A percentile compares a stretch with the other conserved stretches of the same genome.
Evolutionary conservation across 2,329 filamentous ascomycete genomes (phyloP).

Genomic region (Fonsecaea monophora): DNA sequence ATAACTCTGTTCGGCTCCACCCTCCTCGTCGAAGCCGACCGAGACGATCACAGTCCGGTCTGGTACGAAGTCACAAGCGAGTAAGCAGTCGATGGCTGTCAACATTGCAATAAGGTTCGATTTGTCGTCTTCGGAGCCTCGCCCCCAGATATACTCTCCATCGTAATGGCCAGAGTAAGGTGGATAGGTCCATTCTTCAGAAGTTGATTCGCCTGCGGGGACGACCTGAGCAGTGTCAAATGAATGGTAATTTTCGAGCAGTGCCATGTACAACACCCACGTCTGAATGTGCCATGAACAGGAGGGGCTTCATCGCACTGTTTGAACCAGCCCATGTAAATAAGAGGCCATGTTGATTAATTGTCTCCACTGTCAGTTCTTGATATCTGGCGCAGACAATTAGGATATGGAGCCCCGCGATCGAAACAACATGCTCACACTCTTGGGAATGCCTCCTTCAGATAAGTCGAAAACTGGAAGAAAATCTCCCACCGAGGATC

Average conservation of each 20-base stretch:
- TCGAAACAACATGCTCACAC: slow-evolving; percentile 44
- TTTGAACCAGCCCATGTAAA: slow-evolving; percentile 65
- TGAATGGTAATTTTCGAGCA: neutral
- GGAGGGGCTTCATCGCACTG: slow-evolving; percentile 58
- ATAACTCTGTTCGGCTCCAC: slow-evolving; percentile 53
- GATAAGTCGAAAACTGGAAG: slow-evolving; percentile 59
- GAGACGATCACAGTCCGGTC: slow-evolving; percentile 64
- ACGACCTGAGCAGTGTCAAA: slow-evolving; percentile 51
- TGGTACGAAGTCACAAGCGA: slow-evolving; percentile 60
- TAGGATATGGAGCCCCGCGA: neutral
- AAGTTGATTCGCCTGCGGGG: slow-evolving; percentile 60
- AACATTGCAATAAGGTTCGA: slow-evolving; percentile 65
- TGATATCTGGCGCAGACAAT: slow-evolving; percentile 22
- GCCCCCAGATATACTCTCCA: slow-evolving; percentile 66
- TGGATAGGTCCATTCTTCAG: slow-evolving; percentile 63
- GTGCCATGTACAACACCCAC: slow-evolving; percentile 39
- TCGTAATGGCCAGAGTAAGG: slow-evolving; percentile 67
- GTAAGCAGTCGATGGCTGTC: slow-evolving; percentile 62
- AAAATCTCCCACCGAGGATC: slow-evolving; percentile 68
- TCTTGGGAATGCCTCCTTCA: slow-evolving; percentile 60
- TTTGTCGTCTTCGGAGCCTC: slow-evolving; percentile 68
- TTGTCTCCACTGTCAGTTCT: slow-evolving; percentile 49
- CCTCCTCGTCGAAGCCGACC: slow-evolving; percentile 70
- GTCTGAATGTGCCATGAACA: slow-evolving; percentile 70
- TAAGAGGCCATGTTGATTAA: slow-evolving; percentile 66